phyloP scores from a whole-genome alignment of 768 basidiomycete species.

The Boletus patriciae region DNA sequence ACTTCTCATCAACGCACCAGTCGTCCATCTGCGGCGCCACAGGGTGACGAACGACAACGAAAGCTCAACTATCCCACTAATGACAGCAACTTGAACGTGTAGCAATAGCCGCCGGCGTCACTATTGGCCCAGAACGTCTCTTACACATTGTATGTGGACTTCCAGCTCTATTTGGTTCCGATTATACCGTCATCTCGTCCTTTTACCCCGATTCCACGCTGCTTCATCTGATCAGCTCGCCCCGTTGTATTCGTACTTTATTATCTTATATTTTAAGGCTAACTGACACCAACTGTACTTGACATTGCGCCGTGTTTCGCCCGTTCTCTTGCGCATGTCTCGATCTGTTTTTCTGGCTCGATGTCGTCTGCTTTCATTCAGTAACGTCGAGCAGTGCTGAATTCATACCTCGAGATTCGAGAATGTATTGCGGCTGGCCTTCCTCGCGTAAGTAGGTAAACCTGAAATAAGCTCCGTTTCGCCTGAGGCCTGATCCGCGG shows the following conservation, averaged over 20 bases:
- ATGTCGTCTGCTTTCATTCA: conserved; percentile 9
- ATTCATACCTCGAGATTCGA: conserved; percentile 6
- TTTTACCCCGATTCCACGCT: conserved; percentile 5
- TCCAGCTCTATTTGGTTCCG: not conserved
- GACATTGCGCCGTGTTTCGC: conserved; percentile 6
- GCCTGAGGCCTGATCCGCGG: conserved; percentile 25
- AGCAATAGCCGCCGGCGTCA: conserved; percentile 1
- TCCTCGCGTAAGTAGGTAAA: conserved; percentile 13
- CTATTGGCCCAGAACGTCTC: not conserved
- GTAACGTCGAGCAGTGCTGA: conserved; percentile 9
- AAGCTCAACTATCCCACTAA: conserved; percentile 15
- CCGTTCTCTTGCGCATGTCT: conserved; percentile 3
- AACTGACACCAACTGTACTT: conserved; percentile 24
- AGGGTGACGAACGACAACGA: conserved; percentile 28
- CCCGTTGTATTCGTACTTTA: conserved; percentile 29
- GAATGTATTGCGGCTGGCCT: not conserved
- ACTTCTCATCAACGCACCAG: conserved; percentile 17
- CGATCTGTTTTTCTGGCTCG: conserved; percentile 6
- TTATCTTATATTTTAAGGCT: conserved; percentile 35
- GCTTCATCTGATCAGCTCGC: conserved; percentile 20
- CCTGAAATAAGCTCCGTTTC: conserved; percentile 10
- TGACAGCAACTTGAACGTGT: conserved; percentile 9
- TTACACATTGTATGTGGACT: not conserved
- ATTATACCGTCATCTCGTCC: conserved; percentile 9
- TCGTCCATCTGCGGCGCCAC: conserved; percentile 15